Evolutionary conservation across 306 rosid genomes (phyloP).

Genomic region (Prunus armeniaca): DNA sequence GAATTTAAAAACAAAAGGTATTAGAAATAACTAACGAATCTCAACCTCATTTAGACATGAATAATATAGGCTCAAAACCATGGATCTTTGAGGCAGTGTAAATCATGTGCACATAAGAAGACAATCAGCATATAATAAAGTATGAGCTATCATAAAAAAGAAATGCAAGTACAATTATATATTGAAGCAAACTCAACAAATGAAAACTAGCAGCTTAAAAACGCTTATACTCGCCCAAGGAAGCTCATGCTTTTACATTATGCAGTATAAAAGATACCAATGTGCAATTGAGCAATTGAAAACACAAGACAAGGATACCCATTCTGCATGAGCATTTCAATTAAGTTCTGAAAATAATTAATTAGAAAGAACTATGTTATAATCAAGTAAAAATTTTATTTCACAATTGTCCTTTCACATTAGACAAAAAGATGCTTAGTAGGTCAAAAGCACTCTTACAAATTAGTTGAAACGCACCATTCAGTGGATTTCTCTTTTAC

Average conservation of each 20-base stretch:
- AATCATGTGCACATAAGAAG: neutral
- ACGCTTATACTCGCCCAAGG: neutral
- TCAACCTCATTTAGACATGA: neutral
- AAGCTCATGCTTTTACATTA: neutral
- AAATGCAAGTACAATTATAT: neutral
- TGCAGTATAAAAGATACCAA: neutral
- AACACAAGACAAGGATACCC: neutral
- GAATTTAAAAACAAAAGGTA: conserved; percentile 14
- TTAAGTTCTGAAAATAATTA: neutral
- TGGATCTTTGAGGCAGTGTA: neutral
- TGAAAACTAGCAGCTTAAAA: neutral
- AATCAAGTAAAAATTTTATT: neutral
- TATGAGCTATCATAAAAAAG: neutral
- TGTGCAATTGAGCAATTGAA: neutral
- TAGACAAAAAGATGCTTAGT: neutral
- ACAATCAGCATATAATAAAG: neutral
- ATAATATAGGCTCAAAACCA: neutral
- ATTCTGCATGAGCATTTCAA: neutral
- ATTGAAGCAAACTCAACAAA: neutral
- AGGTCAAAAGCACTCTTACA: neutral
- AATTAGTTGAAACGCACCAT: neutral
- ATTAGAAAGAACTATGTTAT: neutral
- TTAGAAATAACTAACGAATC: conserved; percentile 21
- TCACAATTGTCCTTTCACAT: neutral
- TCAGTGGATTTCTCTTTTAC: neutral